Base-by-base conservation (phyloP, 306 rosid species). In the Heteromeles arbutifolia region DNA sequence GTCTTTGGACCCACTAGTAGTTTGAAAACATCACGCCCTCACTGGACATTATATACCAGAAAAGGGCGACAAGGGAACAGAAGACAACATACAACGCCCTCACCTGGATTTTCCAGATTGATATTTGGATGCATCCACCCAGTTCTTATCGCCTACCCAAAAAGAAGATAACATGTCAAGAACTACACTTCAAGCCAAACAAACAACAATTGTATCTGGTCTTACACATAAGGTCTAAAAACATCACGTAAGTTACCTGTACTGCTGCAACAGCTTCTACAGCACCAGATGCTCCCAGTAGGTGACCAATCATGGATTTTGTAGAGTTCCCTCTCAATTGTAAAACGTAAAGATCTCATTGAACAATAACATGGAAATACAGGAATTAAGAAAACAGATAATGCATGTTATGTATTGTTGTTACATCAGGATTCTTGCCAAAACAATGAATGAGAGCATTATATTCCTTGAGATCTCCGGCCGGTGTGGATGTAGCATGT, bases 71-170 rank as follows among this genome's bases (percentile, higher is more conserved):
- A 26, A 52, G 57, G 43, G 76, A 43, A 70, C n/a, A 72, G 53
- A 10, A 73, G 67, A 65, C 57, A 53, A 74, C 91, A 71, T 86
- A 95, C 98, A 97, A 95, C 98, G 24, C 90, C 89, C 70, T 84
- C 75, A 76, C 92, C 99, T 26, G 99, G 97, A 77, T 78, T 87
- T 79, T 95, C 99, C 70, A 95, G 82, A 83, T 95, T 95, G 82
- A 95, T 70, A 80, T 95, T 95, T 41, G 99, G 99, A 87, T 95
- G 99, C 79, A 95, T 86, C 99, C 97, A 90, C 73, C 99, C 97
- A 24, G 96, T 92, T 65, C 82, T 86, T 84, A 95, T 95, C 56
- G 99, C 99, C 99, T 95, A 65, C 39, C 76, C 26, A 67, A 72
- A 71, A 66, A 82, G 45, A 63, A 11, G 73, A 74, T n/a, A 65